These are phyloP conservation scores for Yarrowia sp. DNA, from an alignment of 805 yeast genomes.

Conservation along the genomic window DNA sequence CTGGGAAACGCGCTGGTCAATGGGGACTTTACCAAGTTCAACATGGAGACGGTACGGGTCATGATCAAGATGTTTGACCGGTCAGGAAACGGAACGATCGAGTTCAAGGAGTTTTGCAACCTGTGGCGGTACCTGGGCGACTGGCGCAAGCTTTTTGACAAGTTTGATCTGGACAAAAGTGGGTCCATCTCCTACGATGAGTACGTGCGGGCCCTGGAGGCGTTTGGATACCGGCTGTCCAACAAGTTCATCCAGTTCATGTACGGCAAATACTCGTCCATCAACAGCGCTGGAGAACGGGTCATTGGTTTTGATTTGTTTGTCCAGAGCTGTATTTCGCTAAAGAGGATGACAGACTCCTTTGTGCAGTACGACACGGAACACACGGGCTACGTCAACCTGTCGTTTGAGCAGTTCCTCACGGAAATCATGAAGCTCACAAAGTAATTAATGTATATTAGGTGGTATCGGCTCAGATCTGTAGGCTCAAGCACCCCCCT, in stretches of 20 bases:
- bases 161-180: slow-evolving; percentile 64
- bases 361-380: slow-evolving; percentile 80
- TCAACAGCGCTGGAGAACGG: slow-evolving; percentile 47
- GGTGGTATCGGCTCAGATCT: not conserved
- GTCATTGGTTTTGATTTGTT: slow-evolving; percentile 77
- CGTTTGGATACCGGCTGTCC: slow-evolving; percentile 70
- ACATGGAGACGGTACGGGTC: slow-evolving; percentile 63
- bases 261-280: slow-evolving; percentile 61
- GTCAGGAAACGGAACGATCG: slow-evolving; percentile 55
- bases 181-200: slow-evolving; percentile 72
- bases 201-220: slow-evolving; percentile 64
- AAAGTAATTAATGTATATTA: slow-evolving; percentile 16
- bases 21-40: slow-evolving; percentile 68
- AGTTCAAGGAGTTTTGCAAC: slow-evolving; percentile 67
- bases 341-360: slow-evolving; percentile 76
- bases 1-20: slow-evolving; percentile 65
- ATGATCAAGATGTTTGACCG: slow-evolving; percentile 71
- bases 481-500: slow-evolving; percentile 5
- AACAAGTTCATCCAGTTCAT: slow-evolving; percentile 63
- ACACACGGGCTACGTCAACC: slow-evolving; percentile 62
- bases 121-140: slow-evolving; percentile 72
- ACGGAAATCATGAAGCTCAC: slow-evolving; percentile 47
- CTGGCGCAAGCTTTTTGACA: slow-evolving; percentile 68
- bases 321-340: slow-evolving; percentile 79
- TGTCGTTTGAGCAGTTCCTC: slow-evolving; percentile 52